Base-by-base conservation (phyloP, 306 rosid genomes). In the Myrica gale region DNA sequence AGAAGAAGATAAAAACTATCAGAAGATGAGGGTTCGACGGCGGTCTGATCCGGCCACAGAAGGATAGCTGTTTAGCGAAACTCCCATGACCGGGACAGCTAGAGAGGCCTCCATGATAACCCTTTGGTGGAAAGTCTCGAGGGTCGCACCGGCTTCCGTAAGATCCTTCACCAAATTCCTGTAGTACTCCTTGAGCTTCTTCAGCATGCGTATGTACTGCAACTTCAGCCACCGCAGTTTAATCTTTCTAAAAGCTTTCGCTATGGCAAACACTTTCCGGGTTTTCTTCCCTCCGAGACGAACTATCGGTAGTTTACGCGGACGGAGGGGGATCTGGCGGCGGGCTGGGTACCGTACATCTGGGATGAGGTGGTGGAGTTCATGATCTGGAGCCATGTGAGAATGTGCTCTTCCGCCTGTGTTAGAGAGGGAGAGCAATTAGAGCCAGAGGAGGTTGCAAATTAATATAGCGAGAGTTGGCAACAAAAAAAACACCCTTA, bases 21-120 rank as follows among this genome's bases (percentile, higher is more conserved):
- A 87, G 84, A 84, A 78, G 83, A 58, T 74, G 71, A 85, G 54
- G 21, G 83, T 52, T 71, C 87, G 47, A 45, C 86, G 88, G 9
- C 86, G 85, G 80, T 82, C 77, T 0, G 88, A 78, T 69, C 83
- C 86, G 51, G 71, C 50, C 6, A 82, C 61, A 58, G 82, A 76
- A 52, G 92, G 89, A 47, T 83, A 91, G 65, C 70, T 54, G 17
- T 87, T 76, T 47, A 92, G 76, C 69, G 87, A 79, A 19, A 84
- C 42, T 0, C 96, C 96, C 71, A 83, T 46, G 65, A 74, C 68
- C 4, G 98, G 97, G 0, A 93, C 63, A 0, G 93, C 91, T 17
- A 88, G 83, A 46, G 90, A 81, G 56, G 88, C 71, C 81, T 93
- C 98, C 82, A 88, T 69, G 19, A 91, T 78, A 79, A 91, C 53